Percentiles rank a stretch among this genome's conserved stretches.
These are phyloP conservation scores for Cicer cuneatum DNA, from an alignment of 306 rosid genomes.

Conservation along the genomic window DNA sequence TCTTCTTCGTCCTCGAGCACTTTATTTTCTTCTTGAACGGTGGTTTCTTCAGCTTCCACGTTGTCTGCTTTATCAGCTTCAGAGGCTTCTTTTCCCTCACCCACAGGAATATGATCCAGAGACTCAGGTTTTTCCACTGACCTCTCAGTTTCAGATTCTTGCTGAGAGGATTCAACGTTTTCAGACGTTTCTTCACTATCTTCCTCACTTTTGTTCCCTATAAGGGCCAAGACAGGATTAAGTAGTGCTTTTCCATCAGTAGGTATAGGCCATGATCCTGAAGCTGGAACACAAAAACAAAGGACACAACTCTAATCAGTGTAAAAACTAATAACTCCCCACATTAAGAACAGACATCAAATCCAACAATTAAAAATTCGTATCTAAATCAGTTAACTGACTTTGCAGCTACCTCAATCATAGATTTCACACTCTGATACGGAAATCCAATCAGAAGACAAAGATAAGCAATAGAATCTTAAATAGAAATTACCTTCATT, in stretches of 20 bases:
- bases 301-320: constrained; percentile 44
- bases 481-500: constrained; percentile 70
- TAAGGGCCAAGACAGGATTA: constrained; percentile 80
- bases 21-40: constrained; percentile 52
- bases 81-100: constrained; percentile 54
- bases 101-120: constrained; percentile 46
- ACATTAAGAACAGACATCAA: constrained; percentile 22
- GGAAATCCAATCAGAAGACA: constrained; percentile 33
- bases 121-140: constrained; percentile 54
- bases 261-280: constrained; percentile 76
- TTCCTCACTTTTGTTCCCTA: constrained; percentile 75
- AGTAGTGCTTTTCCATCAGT: constrained; percentile 67
- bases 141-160: constrained; percentile 52
- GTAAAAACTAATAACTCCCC: constrained; percentile 34
- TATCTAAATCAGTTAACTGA: constrained; percentile 18
- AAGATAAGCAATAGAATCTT: constrained; percentile 30
- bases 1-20: constrained; percentile 48
- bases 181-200: constrained; percentile 54
- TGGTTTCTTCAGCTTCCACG: constrained; percentile 49
- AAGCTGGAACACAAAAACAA: constrained; percentile 55
- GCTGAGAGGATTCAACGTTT: constrained; percentile 51
- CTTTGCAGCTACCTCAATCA: constrained; percentile 31
- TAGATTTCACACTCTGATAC: constrained; percentile 17
- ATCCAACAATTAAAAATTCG: constrained; percentile 18
- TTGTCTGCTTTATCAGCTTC: constrained; percentile 46